phyloP scores from a whole-genome alignment of 352 stramenopile species.

The Phytophthora rubi region DNA sequence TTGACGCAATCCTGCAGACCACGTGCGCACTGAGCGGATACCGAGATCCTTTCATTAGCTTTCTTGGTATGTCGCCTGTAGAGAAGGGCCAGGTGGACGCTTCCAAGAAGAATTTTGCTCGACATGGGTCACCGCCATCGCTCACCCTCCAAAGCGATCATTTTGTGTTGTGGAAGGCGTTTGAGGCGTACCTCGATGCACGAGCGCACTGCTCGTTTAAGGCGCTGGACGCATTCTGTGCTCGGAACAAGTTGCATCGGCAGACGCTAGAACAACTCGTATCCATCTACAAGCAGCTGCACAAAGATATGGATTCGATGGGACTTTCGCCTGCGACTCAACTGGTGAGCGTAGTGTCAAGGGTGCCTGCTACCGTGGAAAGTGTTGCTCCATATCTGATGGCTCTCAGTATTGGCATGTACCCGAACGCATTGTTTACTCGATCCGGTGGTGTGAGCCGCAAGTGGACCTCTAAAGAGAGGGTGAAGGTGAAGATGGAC shows the following conservation, averaged over 20 bases:
- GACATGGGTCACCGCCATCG: conserved; percentile 39
- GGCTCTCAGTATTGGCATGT: conserved; percentile 72
- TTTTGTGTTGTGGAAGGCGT: conserved; percentile 70
- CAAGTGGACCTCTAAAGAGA: conserved; percentile 84
- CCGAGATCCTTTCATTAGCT: conserved; percentile 79
- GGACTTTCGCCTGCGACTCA: conserved; percentile 59
- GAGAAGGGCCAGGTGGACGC: conserved; percentile 62
- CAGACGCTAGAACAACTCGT: conserved; percentile 71
- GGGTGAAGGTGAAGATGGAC: conserved; percentile 81
- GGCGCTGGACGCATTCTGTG: conserved; percentile 57
- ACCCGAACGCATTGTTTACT: conserved; percentile 75
- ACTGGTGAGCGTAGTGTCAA: conserved; percentile 30
- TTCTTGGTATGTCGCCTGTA: conserved; percentile 67
- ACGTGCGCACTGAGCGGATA: conserved; percentile 78
- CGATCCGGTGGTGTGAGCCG: conserved; percentile 41
- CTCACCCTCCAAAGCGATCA: conserved; percentile 72
- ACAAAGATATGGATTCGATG: conserved; percentile 62
- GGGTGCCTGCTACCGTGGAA: conserved; percentile 25
- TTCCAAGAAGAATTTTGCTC: conserved; percentile 62
- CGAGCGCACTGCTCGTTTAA: conserved; percentile 48
- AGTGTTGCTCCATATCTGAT: conserved; percentile 66
- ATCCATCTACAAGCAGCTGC: conserved; percentile 72
- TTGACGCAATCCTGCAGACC: conserved; percentile 65
- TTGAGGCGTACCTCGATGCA: conserved; percentile 62
- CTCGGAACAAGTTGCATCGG: conserved; percentile 65